Evolutionary conservation across 169 alveolate species (phyloP).

Genomic region (Cryptosporidium sp.): DNA sequence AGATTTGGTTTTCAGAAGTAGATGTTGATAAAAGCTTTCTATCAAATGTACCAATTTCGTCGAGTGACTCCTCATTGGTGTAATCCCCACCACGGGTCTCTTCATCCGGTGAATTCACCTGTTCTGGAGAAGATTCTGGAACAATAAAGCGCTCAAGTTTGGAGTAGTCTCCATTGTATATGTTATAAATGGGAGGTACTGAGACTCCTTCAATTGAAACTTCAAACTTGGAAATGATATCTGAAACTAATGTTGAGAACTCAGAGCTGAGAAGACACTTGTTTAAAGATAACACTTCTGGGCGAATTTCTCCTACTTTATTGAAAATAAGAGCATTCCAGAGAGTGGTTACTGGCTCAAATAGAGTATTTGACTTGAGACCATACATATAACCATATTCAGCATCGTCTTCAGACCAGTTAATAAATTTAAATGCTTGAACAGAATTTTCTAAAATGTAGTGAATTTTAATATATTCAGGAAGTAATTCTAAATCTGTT

Average conservation of each 20-base stretch:
- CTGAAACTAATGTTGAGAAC: neutral
- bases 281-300: slow-evolving; percentile 13
- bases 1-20: neutral
- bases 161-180: slow-evolving; percentile 23
- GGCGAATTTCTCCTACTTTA: slow-evolving; percentile 20
- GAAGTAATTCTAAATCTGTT: slow-evolving; percentile 9
- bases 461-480: slow-evolving; percentile 24
- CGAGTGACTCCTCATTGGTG: neutral
- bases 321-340: slow-evolving; percentile 40
- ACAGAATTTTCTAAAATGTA: slow-evolving; percentile 32
- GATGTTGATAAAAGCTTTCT: slow-evolving; percentile 2
- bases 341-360: slow-evolving; percentile 35
- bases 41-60: neutral
- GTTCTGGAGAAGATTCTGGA: neutral
- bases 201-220: slow-evolving; percentile 6
- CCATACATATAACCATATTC: slow-evolving; percentile 66
- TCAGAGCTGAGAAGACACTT: slow-evolving; percentile 17
- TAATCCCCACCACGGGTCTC: neutral
- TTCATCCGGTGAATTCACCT: neutral
- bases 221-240: slow-evolving; percentile 1
- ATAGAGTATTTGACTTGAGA: slow-evolving; percentile 28
- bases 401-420: slow-evolving; percentile 43
- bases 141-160: neutral
- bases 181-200: slow-evolving; percentile 21
- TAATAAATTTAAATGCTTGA: slow-evolving; percentile 34